Conservation (phyloP, 2,329 filamentous ascomycete species). For the Fusarium hostae region DNA sequence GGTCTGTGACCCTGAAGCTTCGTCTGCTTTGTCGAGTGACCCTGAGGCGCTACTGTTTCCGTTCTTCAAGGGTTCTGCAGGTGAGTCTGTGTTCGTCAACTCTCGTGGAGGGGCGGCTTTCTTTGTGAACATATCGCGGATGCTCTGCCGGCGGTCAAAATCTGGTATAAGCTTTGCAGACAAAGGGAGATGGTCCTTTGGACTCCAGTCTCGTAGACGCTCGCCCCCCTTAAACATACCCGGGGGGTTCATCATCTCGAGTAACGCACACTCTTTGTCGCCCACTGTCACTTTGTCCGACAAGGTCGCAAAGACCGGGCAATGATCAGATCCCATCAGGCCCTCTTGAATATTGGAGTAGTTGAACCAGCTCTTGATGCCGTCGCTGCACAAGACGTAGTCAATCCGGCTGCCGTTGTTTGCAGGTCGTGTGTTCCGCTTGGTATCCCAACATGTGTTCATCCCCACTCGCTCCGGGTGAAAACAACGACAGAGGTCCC, state of each 20-base stretch:
- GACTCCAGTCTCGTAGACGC: conserved; percentile 72
- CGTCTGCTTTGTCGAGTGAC: not conserved
- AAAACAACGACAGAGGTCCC: conserved; percentile 85
- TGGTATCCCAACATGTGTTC: conserved; percentile 98
- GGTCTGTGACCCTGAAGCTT: not conserved
- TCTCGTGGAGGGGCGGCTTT: conserved; percentile 26
- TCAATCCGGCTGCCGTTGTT: conserved; percentile 95
- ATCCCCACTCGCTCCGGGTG: conserved; percentile 85
- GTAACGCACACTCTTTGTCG: conserved; percentile 63
- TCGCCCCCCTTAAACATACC: conserved; percentile 76
- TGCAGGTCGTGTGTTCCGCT: conserved; percentile 92
- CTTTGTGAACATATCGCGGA: conserved; percentile 89
- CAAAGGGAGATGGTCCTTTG: conserved; percentile 74
- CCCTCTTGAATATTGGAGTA: conserved; percentile 92
- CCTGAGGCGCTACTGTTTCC: not conserved
- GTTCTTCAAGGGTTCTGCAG: not conserved
- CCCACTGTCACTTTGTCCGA: conserved; percentile 69
- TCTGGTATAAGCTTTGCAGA: conserved; percentile 89
- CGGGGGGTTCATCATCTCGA: conserved; percentile 81
- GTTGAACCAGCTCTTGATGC: conserved; percentile 82
- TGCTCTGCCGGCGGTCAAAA: conserved; percentile 84
- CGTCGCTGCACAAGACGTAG: conserved; percentile 85
- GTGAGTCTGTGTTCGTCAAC: not conserved
- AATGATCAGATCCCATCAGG: conserved; percentile 94
- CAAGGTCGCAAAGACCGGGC: conserved; percentile 85